Conservation (phyloP, 345 rosid species). For the Noccaea bulbosa region DNA sequence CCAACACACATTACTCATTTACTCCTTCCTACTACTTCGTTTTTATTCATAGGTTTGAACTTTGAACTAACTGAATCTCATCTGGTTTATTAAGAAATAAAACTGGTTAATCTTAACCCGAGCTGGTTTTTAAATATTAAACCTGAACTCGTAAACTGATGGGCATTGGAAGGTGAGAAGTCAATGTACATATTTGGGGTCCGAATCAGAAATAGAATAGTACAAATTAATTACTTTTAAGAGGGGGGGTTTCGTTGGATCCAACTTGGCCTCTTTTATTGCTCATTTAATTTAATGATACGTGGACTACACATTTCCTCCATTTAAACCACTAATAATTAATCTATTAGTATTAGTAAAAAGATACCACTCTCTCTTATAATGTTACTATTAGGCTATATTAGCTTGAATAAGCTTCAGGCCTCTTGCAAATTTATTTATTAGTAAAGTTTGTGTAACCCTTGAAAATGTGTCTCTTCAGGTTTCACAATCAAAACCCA, state of each 20-base stretch:
- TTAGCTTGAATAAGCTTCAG: neutral
- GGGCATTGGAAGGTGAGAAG: constrained; percentile 13
- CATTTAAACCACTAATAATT: constrained; percentile 1
- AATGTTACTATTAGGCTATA: no score
- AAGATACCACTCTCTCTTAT: neutral
- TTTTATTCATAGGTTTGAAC: neutral
- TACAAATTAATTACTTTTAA: constrained; percentile 10
- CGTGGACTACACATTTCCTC: constrained; percentile 38
- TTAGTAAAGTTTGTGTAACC: constrained; percentile 5
- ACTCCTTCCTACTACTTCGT: neutral
- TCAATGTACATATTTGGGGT: constrained; percentile 21
- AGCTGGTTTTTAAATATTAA: constrained; percentile 12
- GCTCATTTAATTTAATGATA: constrained; percentile 40
- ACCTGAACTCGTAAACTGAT: constrained; percentile 20
- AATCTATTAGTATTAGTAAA: neutral
- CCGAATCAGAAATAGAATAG: constrained; percentile 12
- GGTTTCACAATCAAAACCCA: constrained; percentile 15
- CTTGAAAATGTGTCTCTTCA: constrained; percentile 34
- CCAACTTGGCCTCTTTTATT: constrained; percentile 46
- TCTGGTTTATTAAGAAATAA: neutral
- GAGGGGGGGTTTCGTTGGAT: constrained; percentile 47
- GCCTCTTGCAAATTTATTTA: constrained; percentile 1
- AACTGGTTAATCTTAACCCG: constrained; percentile 12
- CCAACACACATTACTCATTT: constrained; percentile 8
- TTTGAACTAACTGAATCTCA: neutral